A percentile compares a stretch with the other conserved stretches of the same genome.
Evolutionary conservation across 2,329 filamentous ascomycete species (phyloP).

Genomic region (Aspergillus sp.): DNA sequence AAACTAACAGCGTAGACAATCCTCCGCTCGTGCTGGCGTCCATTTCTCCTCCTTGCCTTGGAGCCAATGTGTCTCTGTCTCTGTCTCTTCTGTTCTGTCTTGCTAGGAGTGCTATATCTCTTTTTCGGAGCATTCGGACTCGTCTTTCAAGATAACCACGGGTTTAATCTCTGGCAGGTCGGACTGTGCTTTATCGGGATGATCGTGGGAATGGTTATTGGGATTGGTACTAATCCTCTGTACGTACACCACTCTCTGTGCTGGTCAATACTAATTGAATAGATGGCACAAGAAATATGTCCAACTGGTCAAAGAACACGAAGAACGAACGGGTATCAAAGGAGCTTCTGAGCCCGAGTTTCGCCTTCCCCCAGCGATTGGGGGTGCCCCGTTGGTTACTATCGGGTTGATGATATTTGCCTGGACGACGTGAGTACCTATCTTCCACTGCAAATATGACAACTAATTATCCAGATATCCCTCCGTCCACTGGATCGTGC

Average conservation of each 20-base stretch:
- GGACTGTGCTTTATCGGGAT: slow-evolving; percentile 69
- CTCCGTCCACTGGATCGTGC: slow-evolving; percentile 68
- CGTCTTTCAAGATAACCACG: slow-evolving; percentile 71
- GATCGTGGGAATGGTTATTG: slow-evolving; percentile 44
- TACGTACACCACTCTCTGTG: no score
- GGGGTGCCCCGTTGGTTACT: slow-evolving; percentile 73
- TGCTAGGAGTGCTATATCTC: slow-evolving; percentile 84
- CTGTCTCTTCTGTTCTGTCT: slow-evolving; percentile 74
- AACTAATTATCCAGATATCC: slow-evolving; percentile 57
- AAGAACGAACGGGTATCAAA: slow-evolving; percentile 32
- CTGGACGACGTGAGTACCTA: slow-evolving; percentile 53
- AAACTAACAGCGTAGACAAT: slow-evolving; percentile 48
- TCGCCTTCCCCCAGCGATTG: slow-evolving; percentile 44
- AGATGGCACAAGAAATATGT: slow-evolving; percentile 53
- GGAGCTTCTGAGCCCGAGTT: not conserved
- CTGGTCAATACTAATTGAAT: slow-evolving; percentile 20
- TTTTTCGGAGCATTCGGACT: slow-evolving; percentile 87
- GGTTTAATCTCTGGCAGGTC: slow-evolving; percentile 71
- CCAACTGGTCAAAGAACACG: slow-evolving; percentile 83
- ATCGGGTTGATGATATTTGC: slow-evolving; percentile 83
- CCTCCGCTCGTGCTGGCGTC: slow-evolving; percentile 54
- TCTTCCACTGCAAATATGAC: no score
- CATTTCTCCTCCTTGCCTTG: slow-evolving; percentile 71
- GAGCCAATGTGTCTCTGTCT: slow-evolving; percentile 84
- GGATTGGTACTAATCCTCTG: slow-evolving; percentile 39